phyloP scores from a whole-genome alignment of 306 rosid genomes.

The Potentilla sterilis region DNA sequence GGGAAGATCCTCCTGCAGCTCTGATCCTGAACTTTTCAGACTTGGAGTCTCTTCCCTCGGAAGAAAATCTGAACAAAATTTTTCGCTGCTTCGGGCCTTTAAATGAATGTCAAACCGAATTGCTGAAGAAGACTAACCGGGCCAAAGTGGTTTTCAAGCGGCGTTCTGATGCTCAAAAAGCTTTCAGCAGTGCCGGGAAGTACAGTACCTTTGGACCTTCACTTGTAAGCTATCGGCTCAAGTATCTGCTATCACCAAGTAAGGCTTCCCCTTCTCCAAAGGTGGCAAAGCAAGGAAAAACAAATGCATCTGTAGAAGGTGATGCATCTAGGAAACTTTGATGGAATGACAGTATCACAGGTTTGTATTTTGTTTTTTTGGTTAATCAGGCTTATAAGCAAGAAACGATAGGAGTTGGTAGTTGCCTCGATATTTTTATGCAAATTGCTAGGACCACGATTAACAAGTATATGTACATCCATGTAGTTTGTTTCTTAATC shows the following conservation, averaged over 20 bases:
- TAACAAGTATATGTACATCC: conserved; percentile 6
- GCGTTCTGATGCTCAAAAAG: conserved; percentile 63
- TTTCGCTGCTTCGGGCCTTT: conserved; percentile 56
- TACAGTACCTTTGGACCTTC: conserved; percentile 79
- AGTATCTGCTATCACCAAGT: conserved; percentile 39
- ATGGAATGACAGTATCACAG: neutral
- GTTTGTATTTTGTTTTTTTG: neutral
- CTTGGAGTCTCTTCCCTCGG: conserved; percentile 58
- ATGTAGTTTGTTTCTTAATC: conserved; percentile 18
- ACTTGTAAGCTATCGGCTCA: conserved; percentile 75
- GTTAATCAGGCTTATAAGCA: neutral
- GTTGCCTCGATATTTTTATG: conserved; percentile 17
- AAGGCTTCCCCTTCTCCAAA: conserved; percentile 23
- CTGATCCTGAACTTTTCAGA: conserved; percentile 62
- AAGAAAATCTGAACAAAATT: conserved; percentile 51
- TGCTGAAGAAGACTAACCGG: conserved; percentile 54
- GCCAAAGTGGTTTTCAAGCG: conserved; percentile 69
- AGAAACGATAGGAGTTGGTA: conserved; percentile 22
- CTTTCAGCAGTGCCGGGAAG: conserved; percentile 86
- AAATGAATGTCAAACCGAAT: conserved; percentile 62
- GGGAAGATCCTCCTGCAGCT: conserved; percentile 52
- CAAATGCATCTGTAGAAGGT: conserved; percentile 26
- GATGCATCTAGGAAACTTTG: conserved; percentile 24
- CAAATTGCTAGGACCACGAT: conserved; percentile 21
- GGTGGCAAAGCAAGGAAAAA: conserved; percentile 38